Base-by-base conservation (phyloP, 257 asterid species). In the Coffea canephora region DNA sequence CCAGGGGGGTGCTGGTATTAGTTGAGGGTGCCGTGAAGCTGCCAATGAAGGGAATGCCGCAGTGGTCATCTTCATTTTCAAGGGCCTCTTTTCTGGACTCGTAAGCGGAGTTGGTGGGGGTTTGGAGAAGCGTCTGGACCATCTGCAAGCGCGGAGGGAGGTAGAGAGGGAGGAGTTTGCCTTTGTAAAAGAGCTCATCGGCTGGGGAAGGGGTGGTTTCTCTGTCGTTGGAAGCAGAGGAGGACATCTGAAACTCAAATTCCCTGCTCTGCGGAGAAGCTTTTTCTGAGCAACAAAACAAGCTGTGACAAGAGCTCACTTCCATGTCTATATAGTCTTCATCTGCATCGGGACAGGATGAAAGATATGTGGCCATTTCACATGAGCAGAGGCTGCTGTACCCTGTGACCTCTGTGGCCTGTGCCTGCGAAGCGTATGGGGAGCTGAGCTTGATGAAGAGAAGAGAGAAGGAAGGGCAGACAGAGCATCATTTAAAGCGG, bases 121-220 rank as follows among this genome's bases (percentile, higher is more conserved):
- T 52, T 59, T 80, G 45, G 54, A 82, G 87, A 78, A 88, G 90
- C 43, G 84, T 86, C n/a, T 81, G 85, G 59, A 89, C 90, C 96
- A 91, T 88, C 67, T 85, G 88, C 77, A 87, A 83, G 82, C 95
- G 87, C 2, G 96, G 91, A 39, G 89, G 93, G 87, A 86, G 90
- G 84, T 88, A 88, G 75, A 95, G 99, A 7, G 99, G 99, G 80
- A 93, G 93, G 85, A 93, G 97, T 31, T 86, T 89, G 71, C 99
- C 99, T 23, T 91, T 91, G 92, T 87, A 89, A 83, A 95, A 95
- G 81, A 95, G 98, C 71, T 93, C 96, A 77, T 95, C 99, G 15
- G 98, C 99, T 1, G 95, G 90, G 57, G 84, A 89, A 61, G 89
- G 76, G 39, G 83, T 77, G 83, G 87, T 15, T 21, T 82, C 87